A percentile compares a stretch with the other conserved stretches of the same genome.
phyloP scores from a whole-genome alignment of 345 rosid genomes.

The Aethionema arabicum region DNA sequence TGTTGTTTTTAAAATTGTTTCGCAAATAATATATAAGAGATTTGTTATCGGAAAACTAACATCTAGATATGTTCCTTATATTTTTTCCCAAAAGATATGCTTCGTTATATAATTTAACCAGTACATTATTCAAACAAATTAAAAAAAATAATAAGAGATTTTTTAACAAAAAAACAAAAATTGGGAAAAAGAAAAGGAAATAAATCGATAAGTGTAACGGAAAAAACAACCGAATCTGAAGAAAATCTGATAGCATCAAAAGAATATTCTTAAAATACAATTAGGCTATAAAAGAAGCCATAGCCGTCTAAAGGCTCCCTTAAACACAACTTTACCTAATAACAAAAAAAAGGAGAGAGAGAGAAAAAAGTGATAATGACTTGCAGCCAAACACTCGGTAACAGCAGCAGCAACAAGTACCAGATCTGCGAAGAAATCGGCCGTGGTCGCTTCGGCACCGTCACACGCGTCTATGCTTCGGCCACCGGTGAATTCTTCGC shows the following conservation, averaged over 20 bases:
- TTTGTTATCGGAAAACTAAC: no score
- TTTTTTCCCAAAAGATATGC: no score
- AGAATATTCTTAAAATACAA: slow-evolving; percentile 22
- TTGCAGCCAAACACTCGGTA: slow-evolving; percentile 33
- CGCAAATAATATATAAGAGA: no score
- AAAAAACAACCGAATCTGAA: neutral
- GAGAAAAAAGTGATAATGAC: slow-evolving; percentile 21
- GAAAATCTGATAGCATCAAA: slow-evolving; percentile 27
- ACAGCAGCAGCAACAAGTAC: slow-evolving; percentile 45
- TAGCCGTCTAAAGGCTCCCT: neutral
- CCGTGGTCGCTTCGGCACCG: slow-evolving; percentile 68
- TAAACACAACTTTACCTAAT: slow-evolving; percentile 8
- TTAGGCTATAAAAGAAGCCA: slow-evolving; percentile 23
- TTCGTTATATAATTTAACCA: no score
- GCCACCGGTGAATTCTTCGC: slow-evolving; percentile 51
- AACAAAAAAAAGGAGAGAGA: neutral
- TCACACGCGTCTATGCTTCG: slow-evolving; percentile 55
- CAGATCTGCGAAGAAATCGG: slow-evolving; percentile 73
- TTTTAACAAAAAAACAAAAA: no score
- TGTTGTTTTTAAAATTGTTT: no score
- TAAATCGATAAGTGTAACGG: neutral
- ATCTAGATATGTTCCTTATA: no score
- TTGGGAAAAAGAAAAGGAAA: no score
- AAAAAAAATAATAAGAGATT: no score
- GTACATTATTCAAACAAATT: no score